Conservation (phyloP, 2,329 filamentous ascomycete species). For the Cladosporium sp. region DNA sequence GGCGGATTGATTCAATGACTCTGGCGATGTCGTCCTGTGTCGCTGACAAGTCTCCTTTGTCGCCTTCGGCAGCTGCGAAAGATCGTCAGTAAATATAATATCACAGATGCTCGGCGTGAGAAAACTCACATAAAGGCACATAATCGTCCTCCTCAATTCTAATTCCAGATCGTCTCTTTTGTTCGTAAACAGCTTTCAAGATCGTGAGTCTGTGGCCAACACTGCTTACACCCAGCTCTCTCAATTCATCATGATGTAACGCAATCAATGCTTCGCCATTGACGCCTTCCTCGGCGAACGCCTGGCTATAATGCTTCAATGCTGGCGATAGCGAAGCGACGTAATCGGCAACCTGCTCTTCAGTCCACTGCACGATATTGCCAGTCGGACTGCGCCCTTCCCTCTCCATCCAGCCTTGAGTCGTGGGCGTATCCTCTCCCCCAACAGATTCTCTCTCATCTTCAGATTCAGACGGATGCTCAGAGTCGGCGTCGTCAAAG, state of each 20-base stretch:
- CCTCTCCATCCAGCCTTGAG: constrained; percentile 37
- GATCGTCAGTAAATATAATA: constrained; percentile 14
- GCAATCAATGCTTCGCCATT: constrained; percentile 87
- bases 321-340: constrained; percentile 47
- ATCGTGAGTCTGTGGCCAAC: constrained; percentile 94
- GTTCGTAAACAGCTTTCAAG: constrained; percentile 91
- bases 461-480: constrained; percentile 55
- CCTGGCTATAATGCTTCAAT: constrained; percentile 31
- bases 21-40: constrained; percentile 91
- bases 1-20: constrained; percentile 80
- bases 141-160: constrained; percentile 92
- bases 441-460: constrained; percentile 32
- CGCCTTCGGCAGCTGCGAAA: constrained; percentile 74
- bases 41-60: constrained; percentile 77
- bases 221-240: constrained; percentile 89
- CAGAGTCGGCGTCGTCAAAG: constrained; percentile 57
- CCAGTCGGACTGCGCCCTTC: constrained; percentile 59
- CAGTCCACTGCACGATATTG: constrained; percentile 74
- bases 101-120: background rate
- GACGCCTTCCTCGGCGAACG: constrained; percentile 77
- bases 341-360: constrained; percentile 87
- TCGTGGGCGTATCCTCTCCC: constrained; percentile 72
- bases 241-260: constrained; percentile 86
- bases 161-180: constrained; percentile 90
- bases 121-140: constrained; percentile 57